phyloP scores from a whole-genome alignment of 148 eudicot species.

The Rhododendron ferrugineum region DNA sequence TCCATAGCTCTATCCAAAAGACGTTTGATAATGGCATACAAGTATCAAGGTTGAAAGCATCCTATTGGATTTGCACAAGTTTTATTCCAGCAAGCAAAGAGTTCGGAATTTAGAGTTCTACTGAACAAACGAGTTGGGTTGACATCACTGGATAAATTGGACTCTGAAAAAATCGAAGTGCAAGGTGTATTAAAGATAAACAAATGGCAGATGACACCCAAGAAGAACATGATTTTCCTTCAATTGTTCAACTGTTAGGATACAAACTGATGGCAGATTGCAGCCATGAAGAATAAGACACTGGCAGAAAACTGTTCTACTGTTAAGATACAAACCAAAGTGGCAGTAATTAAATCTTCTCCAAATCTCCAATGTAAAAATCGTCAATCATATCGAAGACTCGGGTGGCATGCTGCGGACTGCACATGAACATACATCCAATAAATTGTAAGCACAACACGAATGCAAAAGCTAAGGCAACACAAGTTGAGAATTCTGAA shows the following conservation, averaged over 20 bases:
- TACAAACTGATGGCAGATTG: background rate
- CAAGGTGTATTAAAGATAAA: background rate
- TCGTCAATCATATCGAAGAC: conserved; percentile 87
- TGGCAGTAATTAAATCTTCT: conserved; percentile 20
- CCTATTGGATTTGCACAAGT: background rate
- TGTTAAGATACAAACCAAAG: conserved; percentile 7
- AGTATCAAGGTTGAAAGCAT: background rate
- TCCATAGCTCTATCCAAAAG: background rate
- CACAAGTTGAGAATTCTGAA: background rate
- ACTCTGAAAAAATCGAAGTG: background rate
- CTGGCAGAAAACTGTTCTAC: conserved; percentile 5
- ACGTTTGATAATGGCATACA: background rate
- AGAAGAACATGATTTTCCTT: background rate
- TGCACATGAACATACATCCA: conserved; percentile 23
- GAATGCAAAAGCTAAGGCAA: background rate
- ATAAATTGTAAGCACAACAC: background rate
- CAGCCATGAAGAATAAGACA: background rate
- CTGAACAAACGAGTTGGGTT: background rate
- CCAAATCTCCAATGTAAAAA: conserved; percentile 72
- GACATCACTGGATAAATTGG: background rate
- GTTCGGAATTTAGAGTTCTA: background rate
- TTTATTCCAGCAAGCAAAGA: background rate
- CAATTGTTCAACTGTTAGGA: background rate
- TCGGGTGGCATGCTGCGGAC: conserved; percentile 91
- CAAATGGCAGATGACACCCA: background rate